These are phyloP conservation scores for Globisporangium abappressorium DNA, from an alignment of 352 stramenopile species.

Conservation along the genomic window DNA sequence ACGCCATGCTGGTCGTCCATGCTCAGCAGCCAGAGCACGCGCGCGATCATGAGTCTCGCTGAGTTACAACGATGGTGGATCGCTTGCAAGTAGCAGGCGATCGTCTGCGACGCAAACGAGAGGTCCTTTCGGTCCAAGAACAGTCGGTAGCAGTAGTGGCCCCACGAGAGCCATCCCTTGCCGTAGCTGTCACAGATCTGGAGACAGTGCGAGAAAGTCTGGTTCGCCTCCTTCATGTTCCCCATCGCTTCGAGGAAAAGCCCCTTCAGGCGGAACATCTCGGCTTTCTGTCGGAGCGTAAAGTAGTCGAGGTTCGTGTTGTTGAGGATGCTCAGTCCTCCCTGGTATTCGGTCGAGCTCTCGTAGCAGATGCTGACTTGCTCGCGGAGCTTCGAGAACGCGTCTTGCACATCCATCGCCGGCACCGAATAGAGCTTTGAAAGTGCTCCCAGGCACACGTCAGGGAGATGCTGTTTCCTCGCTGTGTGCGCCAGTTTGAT, in stretches of 20 bases:
- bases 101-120: constrained; percentile 83
- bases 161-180: constrained; percentile 95
- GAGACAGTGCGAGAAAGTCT: constrained; percentile 89
- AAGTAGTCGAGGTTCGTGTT: constrained; percentile 94
- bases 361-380: constrained; percentile 93
- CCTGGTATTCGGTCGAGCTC: constrained; percentile 82
- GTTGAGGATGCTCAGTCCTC: constrained; percentile 90
- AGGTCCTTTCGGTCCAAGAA: constrained; percentile 78
- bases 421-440: constrained; percentile 86
- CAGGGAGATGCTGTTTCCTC: constrained; percentile 86
- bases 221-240: constrained; percentile 75
- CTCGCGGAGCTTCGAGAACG: constrained; percentile 91
- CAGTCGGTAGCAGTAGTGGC: constrained; percentile 88
- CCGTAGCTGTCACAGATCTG: constrained; percentile 91
- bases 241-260: constrained; percentile 88
- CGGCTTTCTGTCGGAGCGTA: constrained; percentile 87
- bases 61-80: constrained; percentile 90
- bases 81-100: constrained; percentile 92
- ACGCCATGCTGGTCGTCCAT: constrained; percentile 80
- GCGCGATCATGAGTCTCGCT: constrained; percentile 86
- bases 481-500: constrained; percentile 90
- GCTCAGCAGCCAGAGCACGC: constrained; percentile 89
- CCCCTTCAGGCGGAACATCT: constrained; percentile 91
- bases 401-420: constrained; percentile 92
- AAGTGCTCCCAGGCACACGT: constrained; percentile 84